Conservation (phyloP, 1,284 basidiomycete species). For the Gymnopus androsaceus region DNA sequence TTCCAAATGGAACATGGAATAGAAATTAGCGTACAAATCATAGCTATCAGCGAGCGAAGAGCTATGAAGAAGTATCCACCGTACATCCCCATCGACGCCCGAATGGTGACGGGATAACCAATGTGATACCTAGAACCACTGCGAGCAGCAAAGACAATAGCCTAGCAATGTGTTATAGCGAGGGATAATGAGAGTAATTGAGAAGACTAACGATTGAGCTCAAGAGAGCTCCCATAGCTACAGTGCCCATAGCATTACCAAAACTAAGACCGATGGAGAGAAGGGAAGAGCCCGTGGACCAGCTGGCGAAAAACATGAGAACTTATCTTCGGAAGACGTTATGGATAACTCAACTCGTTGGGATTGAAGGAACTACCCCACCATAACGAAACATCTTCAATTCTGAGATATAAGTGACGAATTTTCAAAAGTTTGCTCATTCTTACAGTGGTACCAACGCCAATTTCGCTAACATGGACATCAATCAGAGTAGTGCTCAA, state of each 20-base stretch:
- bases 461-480: conserved; percentile 2
- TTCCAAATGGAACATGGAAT: not conserved
- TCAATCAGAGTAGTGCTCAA: not conserved
- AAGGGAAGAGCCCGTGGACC: conserved; percentile 12
- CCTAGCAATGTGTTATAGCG: not conserved
- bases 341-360: not conserved
- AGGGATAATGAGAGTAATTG: not conserved
- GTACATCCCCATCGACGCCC: conserved; percentile 13
- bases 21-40: conserved; percentile 3
- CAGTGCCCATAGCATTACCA: conserved; percentile 10
- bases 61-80: conserved; percentile 10
- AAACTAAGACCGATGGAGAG: conserved; percentile 10
- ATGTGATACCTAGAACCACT: conserved; percentile 9
- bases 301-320: not conserved
- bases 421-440: too few relatives aligned
- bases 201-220: conserved; percentile 5
- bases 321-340: not conserved
- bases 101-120: conserved; percentile 7
- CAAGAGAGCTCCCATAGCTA: conserved; percentile 5
- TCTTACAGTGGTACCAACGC: conserved; percentile 13
- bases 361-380: conserved; percentile 12
- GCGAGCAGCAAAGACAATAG: conserved; percentile 8
- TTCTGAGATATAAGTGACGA: too few relatives aligned
- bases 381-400: conserved; percentile 11
- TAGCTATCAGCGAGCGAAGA: conserved; percentile 7